These are phyloP conservation scores for Blumeriella jaapii DNA, from an alignment of 2,329 filamentous ascomycete genomes.

Conservation along the genomic window DNA sequence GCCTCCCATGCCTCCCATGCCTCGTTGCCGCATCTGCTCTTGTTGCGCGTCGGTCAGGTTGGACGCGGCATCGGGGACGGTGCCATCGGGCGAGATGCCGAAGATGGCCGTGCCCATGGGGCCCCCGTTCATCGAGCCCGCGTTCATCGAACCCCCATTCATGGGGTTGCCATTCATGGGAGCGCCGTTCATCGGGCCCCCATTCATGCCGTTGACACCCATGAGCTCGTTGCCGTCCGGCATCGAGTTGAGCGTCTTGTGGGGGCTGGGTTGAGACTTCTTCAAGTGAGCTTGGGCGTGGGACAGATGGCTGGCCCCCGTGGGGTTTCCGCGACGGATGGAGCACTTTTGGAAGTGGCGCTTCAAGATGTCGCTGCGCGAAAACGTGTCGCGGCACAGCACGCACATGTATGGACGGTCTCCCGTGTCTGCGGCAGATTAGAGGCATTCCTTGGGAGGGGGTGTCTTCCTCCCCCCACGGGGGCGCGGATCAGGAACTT, in stretches of 20 bases:
- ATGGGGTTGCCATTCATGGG: constrained; percentile 46
- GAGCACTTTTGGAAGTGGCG: constrained; percentile 99
- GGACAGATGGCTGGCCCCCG: constrained; percentile 85
- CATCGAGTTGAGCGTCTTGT: constrained; percentile 42
- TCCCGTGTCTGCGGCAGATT: constrained; percentile 64
- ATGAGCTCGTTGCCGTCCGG: constrained; percentile 51
- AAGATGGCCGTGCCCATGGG: constrained; percentile 30
- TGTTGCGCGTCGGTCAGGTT: constrained; percentile 48
- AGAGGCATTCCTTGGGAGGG: constrained; percentile 9
- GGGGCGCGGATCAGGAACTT: constrained; percentile 37
- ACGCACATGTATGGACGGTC: constrained; percentile 98
- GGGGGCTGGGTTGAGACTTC: constrained; percentile 50
- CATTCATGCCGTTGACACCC: constrained; percentile 44
- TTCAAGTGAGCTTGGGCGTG: constrained; percentile 85
- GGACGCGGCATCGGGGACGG: constrained; percentile 23
- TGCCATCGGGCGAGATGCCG: constrained; percentile 38
- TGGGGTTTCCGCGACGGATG: constrained; percentile 88
- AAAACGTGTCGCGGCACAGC: constrained; percentile 95
- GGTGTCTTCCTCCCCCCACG: constrained; percentile 3
- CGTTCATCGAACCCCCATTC: constrained; percentile 33
- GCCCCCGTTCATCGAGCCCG: constrained; percentile 32
- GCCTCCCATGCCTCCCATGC: constrained; percentile 36
- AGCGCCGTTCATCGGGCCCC: constrained; percentile 47
- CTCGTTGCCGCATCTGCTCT: constrained; percentile 45
- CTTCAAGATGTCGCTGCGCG: constrained; percentile 94